Evolutionary conservation across 768 basidiomycete species (phyloP).

Genomic region (Daedaleopsis nitida): DNA sequence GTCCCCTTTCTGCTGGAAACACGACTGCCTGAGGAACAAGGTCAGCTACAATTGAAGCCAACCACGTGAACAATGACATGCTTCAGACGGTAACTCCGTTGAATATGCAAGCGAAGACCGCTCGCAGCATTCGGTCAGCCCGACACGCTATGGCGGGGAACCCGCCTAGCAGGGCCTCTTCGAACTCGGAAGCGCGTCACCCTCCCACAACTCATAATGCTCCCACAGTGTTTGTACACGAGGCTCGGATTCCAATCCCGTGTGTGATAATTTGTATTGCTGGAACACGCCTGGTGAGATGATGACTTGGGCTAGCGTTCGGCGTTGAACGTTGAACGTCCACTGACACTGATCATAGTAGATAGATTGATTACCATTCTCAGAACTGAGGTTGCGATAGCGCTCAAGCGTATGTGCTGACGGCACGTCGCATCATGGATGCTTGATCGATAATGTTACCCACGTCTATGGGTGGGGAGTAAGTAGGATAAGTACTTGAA

Average conservation of each 20-base stretch:
- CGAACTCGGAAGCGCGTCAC: not conserved
- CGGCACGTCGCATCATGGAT: too few relatives aligned
- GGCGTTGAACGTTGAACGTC: constrained; percentile 1
- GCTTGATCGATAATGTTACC: too few relatives aligned
- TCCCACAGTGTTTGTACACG: not conserved
- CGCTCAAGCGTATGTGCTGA: too few relatives aligned
- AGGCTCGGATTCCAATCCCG: constrained; percentile 21
- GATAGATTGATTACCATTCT: not conserved
- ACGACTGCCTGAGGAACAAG: not conserved
- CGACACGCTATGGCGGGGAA: not conserved
- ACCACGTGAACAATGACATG: not conserved
- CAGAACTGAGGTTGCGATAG: too few relatives aligned
- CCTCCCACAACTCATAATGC: not conserved
- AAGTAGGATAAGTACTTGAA: too few relatives aligned
- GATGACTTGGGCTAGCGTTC: constrained; percentile 4
- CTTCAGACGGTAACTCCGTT: too few relatives aligned
- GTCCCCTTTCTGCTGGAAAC: constrained; percentile 1
- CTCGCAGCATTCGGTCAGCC: not conserved
- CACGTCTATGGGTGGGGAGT: too few relatives aligned
- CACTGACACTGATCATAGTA: not conserved
- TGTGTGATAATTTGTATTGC: not conserved
- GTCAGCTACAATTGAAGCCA: not conserved
- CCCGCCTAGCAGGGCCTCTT: constrained; percentile 2
- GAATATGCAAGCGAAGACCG: not conserved
- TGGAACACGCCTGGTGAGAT: constrained; percentile 1